Percentiles rank a stretch among this genome's conserved stretches.
These are phyloP conservation scores for Lichenothelia convexa DNA, from an alignment of 495 filamentous ascomycete genomes.

Conservation along the genomic window DNA sequence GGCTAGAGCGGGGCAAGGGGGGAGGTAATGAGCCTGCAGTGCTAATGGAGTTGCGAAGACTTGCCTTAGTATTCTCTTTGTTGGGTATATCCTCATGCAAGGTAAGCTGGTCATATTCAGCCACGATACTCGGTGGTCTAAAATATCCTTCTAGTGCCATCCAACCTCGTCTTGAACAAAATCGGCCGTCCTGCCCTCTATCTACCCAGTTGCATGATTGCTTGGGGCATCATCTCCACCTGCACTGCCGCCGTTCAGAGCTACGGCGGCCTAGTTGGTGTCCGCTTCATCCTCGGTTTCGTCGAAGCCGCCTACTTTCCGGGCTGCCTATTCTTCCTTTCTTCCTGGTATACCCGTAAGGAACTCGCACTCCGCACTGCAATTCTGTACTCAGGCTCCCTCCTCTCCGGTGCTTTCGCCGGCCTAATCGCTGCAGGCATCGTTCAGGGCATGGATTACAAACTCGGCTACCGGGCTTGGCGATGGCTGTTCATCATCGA, in stretches of 20 bases:
- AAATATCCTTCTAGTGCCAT: constrained; percentile 26
- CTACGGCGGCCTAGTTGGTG: constrained; percentile 35
- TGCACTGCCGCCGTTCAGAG: constrained; percentile 32
- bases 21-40: too few species aligned
- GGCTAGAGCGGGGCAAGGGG: too few species aligned
- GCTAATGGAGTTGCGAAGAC: neutral
- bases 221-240: constrained; percentile 33
- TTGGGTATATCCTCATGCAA: constrained; percentile 28
- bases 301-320: constrained; percentile 27
- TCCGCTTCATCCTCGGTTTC: constrained; percentile 28
- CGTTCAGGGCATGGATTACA: constrained; percentile 14
- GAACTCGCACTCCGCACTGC: constrained; percentile 40
- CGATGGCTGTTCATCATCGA: constrained; percentile 70
- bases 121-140: neutral
- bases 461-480: constrained; percentile 17
- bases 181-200: constrained; percentile 25
- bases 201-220: constrained; percentile 26
- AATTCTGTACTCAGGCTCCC: constrained; percentile 25
- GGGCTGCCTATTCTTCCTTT: constrained; percentile 34
- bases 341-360: constrained; percentile 40
- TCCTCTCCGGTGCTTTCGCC: constrained; percentile 22
- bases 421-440: constrained; percentile 24
- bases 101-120: constrained; percentile 1
- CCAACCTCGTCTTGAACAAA: constrained; percentile 42
- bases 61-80: constrained; percentile 31